A percentile compares a stretch with the other conserved stretches of the same genome.
phyloP scores from a whole-genome alignment of 1,284 basidiomycete species.

The Exobasidium rhododendri region DNA sequence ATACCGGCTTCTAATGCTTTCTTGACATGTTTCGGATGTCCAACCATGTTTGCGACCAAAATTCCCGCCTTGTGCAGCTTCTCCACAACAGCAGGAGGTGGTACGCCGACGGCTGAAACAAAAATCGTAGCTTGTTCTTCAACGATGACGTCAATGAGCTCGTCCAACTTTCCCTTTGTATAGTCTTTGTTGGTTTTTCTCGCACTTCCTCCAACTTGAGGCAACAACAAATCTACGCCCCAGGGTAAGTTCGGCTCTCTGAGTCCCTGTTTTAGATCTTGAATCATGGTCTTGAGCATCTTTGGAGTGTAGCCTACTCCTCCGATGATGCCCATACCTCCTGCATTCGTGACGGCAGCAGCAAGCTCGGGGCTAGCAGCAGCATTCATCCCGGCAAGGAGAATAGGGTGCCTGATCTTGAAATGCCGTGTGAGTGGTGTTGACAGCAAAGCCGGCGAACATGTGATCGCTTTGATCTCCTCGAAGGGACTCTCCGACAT shows the following conservation, averaged over 20 bases:
- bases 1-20: slow-evolving; percentile 43
- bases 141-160: slow-evolving; percentile 44
- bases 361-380: slow-evolving; percentile 26
- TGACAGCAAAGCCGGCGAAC: not conserved
- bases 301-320: slow-evolving; percentile 40
- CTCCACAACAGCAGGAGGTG: slow-evolving; percentile 39
- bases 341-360: slow-evolving; percentile 43
- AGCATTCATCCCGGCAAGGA: slow-evolving; percentile 10
- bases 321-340: slow-evolving; percentile 41
- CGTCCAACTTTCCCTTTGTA: slow-evolving; percentile 36
- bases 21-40: slow-evolving; percentile 46
- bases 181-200: slow-evolving; percentile 43
- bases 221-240: slow-evolving; percentile 45
- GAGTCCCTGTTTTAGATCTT: slow-evolving; percentile 30
- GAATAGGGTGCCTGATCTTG: slow-evolving; percentile 5
- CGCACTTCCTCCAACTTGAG: slow-evolving; percentile 43
- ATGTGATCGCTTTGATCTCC: slow-evolving; percentile 7
- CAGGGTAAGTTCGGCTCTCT: slow-evolving; percentile 44
- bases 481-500: not conserved
- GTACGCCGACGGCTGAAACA: slow-evolving; percentile 46
- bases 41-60: slow-evolving; percentile 66
- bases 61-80: slow-evolving; percentile 38
- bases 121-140: slow-evolving; percentile 43
- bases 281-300: slow-evolving; percentile 24
- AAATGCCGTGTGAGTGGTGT: slow-evolving; percentile 4